Evolutionary conservation across 768 basidiomycete species (phyloP), one percentile per base, ranked within the genome.

Genomic region (Hypsizygus marmoreus): DNA sequence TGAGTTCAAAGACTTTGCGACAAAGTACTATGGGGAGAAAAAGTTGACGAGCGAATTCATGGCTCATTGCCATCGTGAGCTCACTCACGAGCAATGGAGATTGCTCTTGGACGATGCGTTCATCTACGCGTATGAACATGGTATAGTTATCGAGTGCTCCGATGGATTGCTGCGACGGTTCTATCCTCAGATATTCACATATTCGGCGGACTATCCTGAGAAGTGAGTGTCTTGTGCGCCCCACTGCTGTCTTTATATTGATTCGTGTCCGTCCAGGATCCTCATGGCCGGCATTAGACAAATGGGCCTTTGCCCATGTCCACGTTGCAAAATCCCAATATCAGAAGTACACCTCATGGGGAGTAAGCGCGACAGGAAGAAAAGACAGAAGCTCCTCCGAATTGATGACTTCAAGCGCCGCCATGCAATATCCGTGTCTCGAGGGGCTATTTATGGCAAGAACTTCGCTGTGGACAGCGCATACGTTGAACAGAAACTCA

Each of bases 181-280:
- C 10, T 68, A 53, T 51, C 61, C 61, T 4, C 43, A 64, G 1
- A 45, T 70, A 2, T 66, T 72, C 19, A 61, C 62, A 0, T 69
- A 69, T 47, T 63, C 58, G 2, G 69, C 67, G 0, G 67, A 68
- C 42, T 70, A 72, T 53, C 64, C 65, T 4, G 68, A 71, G 41
- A 69, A 68, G 69, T 65, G 25, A 40, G 60, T 47, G n/a, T 37
- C n/a, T 31, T 13, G 25, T 35, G 40, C 29, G 13, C 10, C 19
- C 17, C 13, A n/a, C 20, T 47, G 1, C 19, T 35, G 19, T 17
- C 13, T 49, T 19, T 14, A 34, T 16, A n/a, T 19, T 2, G 19
- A 4, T 40, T 19, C 25, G 12, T 30, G 22, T 14, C 12, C 0
- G 17, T 29, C 12, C 34, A 64, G 66, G 40, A 47, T 56, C 23